Evolutionary conservation across 164 flowering plant species (phyloP), one percentile per base, ranked within the genome.

Genomic region (Vitis vinifera): DNA sequence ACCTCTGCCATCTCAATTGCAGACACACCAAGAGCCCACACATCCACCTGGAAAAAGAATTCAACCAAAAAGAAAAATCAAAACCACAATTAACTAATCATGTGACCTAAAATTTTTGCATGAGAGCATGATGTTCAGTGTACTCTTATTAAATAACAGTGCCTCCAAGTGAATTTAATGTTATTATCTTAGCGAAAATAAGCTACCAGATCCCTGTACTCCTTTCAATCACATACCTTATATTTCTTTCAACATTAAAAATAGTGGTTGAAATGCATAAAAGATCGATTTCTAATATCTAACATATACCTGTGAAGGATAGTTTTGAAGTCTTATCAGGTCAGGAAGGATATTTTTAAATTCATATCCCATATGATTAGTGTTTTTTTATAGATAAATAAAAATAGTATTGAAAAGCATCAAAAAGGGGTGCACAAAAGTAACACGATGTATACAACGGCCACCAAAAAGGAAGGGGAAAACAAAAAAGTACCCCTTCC

Each of bases 1-100:
- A 93, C 99, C 99, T 96, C 99, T 3, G 99, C 99, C 99, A 96
- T 96, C 83, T 96, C 99, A 81, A 96, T 96, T 68, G 99, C 99
- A 68, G 99, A 93, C 59, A 93, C 97, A 79, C 99, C 99, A 82
- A 93, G 97, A 68, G 99, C 99, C 99, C 99, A 96, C 17, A 96
- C 98, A 86, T 96, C 99, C 48, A 96, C 99, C 99, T 95, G 82
- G 15, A 76, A 72, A 61, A 57, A 49, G 49, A 62, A n/a, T 44
- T 47, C 15, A 62, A 30, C 65, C 16, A 44, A 62, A 10, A 62
- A 31, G 44, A 37, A 37, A 37, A 37, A 37, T 37, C 44, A 37
- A 37, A 37, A 37, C 7, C 44, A 60, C 15, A 44, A 6, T 58
- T 17, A 23, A 58, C 30, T 23, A n/a, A 56, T n/a, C 19, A 12